phyloP scores from a whole-genome alignment of 129 eudicot genomes.

The Sambucus nigra region DNA sequence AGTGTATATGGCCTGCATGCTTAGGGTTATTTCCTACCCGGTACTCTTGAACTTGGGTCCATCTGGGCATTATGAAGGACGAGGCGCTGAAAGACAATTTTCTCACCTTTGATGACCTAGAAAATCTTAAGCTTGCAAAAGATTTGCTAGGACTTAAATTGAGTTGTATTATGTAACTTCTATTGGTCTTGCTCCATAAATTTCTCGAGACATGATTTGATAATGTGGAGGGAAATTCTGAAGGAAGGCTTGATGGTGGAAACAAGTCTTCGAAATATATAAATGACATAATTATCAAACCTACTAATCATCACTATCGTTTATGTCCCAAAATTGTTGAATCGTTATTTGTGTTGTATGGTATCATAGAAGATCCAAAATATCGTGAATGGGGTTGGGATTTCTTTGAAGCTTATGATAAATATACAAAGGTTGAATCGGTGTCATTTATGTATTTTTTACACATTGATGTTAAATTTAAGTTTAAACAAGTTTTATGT shows the following conservation, averaged over 20 bases:
- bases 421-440: slow-evolving; percentile 77
- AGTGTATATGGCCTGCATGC: slow-evolving; percentile 1
- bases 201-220: slow-evolving; percentile 80
- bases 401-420: slow-evolving; percentile 92
- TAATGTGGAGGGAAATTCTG: slow-evolving; percentile 58
- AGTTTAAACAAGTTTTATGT: too few species aligned
- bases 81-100: slow-evolving; percentile 61
- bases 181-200: slow-evolving; percentile 94
- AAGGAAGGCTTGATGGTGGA: slow-evolving; percentile 75
- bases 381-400: slow-evolving; percentile 97
- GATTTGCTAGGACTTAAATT: slow-evolving; percentile 79
- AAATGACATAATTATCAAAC: slow-evolving; percentile 77
- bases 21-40: slow-evolving; percentile 94
- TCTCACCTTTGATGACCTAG: slow-evolving; percentile 70
- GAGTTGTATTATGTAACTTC: slow-evolving; percentile 88
- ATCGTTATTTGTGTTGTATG: slow-evolving; percentile 72
- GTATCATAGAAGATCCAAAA: slow-evolving; percentile 86
- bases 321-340: slow-evolving; percentile 95
- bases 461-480: too few species aligned
- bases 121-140: slow-evolving; percentile 89
- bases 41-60: slow-evolving; percentile 95
- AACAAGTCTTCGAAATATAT: slow-evolving; percentile 67
- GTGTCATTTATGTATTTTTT: too few species aligned
- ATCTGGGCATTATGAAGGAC: slow-evolving; percentile 67
- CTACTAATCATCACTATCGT: slow-evolving; percentile 85